These are phyloP conservation scores for Boletus sp. DNA, from an alignment of 1,284 basidiomycete genomes.

Conservation along the genomic window DNA sequence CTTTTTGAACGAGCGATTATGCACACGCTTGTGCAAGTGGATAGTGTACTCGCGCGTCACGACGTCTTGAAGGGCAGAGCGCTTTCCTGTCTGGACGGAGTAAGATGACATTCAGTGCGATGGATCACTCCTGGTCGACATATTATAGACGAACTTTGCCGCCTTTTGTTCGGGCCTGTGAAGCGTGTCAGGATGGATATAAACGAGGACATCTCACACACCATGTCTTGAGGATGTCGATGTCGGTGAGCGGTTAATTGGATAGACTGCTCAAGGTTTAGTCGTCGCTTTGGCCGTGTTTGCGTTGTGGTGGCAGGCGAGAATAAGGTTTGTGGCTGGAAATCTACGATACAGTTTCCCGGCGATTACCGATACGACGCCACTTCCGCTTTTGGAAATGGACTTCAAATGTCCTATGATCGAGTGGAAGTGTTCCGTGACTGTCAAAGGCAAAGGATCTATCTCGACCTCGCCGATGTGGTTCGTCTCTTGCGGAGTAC, in stretches of 20 bases:
- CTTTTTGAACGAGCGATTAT: constrained; percentile 91
- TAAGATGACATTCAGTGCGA: constrained; percentile 7
- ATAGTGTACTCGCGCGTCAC: constrained; percentile 96
- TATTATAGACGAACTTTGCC: constrained; percentile 15
- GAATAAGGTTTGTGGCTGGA: constrained; percentile 38
- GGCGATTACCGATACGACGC: constrained; percentile 19
- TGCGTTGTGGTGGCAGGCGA: constrained; percentile 20
- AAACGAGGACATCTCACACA: constrained; percentile 33
- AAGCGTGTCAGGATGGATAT: constrained; percentile 17
- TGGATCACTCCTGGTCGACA: constrained; percentile 19
- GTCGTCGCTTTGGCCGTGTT: constrained; percentile 27
- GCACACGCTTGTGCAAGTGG: constrained; percentile 90
- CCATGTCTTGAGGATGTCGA: constrained; percentile 61
- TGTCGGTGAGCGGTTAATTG: constrained; percentile 37
- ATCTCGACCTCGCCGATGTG: no score
- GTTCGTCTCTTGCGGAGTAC: no score
- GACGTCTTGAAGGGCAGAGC: constrained; percentile 93
- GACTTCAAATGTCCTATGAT: no score
- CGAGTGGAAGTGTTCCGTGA: no score
- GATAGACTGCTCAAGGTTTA: constrained; percentile 1
- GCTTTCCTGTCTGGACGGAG: constrained; percentile 68
- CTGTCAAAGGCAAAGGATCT: no score
- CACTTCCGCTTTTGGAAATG: not conserved
- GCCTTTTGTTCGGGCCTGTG: constrained; percentile 46
- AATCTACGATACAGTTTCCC: constrained; percentile 31